Percentiles rank a stretch among this genome's conserved stretches.
Conservation (phyloP, 768 basidiomycete genomes). For the Termitomyces sp. region DNA sequence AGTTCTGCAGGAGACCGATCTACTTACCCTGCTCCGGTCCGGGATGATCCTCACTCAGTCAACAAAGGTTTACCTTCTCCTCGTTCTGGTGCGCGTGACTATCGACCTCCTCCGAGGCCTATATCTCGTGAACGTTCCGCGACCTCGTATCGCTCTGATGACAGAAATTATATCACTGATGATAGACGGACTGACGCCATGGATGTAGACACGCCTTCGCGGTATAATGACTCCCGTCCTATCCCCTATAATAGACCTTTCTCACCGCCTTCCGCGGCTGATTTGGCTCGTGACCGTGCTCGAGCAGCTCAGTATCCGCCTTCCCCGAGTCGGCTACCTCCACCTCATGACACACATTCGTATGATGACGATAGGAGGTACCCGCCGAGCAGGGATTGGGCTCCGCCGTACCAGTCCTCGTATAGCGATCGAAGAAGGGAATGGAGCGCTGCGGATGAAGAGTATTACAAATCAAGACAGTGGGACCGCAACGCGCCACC, state of each 20-base stretch:
- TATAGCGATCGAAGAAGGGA: constrained; percentile 25
- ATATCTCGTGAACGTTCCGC: constrained; percentile 30
- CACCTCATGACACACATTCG: constrained; percentile 23
- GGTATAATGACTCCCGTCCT: constrained; percentile 32
- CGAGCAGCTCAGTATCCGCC: constrained; percentile 26
- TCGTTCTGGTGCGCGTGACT: constrained; percentile 27
- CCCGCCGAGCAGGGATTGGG: constrained; percentile 26
- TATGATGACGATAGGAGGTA: constrained; percentile 36
- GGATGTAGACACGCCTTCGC: constrained; percentile 29
- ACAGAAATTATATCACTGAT: constrained; percentile 29
- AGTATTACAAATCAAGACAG: constrained; percentile 33
- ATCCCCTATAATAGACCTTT: constrained; percentile 24
- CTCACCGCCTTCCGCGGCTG: constrained; percentile 30
- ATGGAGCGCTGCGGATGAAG: constrained; percentile 33
- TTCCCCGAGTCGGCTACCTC: constrained; percentile 20
- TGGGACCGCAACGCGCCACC: constrained; percentile 32
- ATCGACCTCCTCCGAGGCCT: constrained; percentile 19
- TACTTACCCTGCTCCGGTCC: constrained; percentile 22
- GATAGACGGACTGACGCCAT: constrained; percentile 34
- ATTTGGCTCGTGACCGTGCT: constrained; percentile 30
- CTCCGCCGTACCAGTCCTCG: constrained; percentile 18
- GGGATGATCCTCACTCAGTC: constrained; percentile 29
- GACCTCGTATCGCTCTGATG: constrained; percentile 35
- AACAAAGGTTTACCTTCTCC: constrained; percentile 25
- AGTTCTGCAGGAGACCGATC: constrained; percentile 14